Evolutionary conservation across 306 rosid genomes (phyloP).

Genomic region (Hylodesmum podocarpum): DNA sequence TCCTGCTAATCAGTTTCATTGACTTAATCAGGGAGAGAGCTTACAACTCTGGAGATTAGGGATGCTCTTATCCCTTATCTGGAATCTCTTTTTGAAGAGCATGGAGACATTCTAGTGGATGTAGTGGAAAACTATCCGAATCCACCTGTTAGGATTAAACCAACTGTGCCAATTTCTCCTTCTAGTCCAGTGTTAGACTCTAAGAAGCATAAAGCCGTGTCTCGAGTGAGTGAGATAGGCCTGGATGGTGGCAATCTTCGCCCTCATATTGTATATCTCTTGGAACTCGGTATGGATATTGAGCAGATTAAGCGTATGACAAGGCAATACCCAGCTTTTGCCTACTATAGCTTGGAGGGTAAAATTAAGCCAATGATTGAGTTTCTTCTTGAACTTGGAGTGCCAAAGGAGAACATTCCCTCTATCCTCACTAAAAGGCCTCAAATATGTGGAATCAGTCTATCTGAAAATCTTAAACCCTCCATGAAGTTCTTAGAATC

Average conservation of each 20-base stretch:
- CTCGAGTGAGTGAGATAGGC: conserved; percentile 66
- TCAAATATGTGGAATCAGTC: conserved; percentile 91
- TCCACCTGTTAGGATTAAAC: conserved; percentile 57
- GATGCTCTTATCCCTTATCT: conserved; percentile 78
- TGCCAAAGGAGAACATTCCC: conserved; percentile 68
- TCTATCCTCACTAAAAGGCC: conserved; percentile 77
- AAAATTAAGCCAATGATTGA: conserved; percentile 88
- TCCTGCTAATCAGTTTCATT: conserved; percentile 29
- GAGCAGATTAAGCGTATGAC: conserved; percentile 70
- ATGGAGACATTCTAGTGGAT: conserved; percentile 54
- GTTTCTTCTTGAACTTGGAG: conserved; percentile 88
- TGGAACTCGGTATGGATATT: conserved; percentile 79
- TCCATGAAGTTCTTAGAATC: conserved; percentile 78
- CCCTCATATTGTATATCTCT: conserved; percentile 73
- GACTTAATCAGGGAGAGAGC: conserved; percentile 74
- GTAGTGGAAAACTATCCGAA: conserved; percentile 74
- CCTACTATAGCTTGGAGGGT: conserved; percentile 86
- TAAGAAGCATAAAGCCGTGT: conserved; percentile 66
- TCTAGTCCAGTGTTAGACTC: conserved; percentile 38
- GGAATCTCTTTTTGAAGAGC: conserved; percentile 71
- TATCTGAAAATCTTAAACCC: conserved; percentile 78
- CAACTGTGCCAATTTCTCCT: conserved; percentile 27
- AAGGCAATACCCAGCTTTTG: conserved; percentile 69
- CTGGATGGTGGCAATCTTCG: conserved; percentile 69
- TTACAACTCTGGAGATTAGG: conserved; percentile 91